Percentiles rank a stretch among this genome's conserved stretches.
These are phyloP conservation scores for Aureobasidium lini DNA, from an alignment of 2,329 filamentous ascomycete species.

Conservation along the genomic window DNA sequence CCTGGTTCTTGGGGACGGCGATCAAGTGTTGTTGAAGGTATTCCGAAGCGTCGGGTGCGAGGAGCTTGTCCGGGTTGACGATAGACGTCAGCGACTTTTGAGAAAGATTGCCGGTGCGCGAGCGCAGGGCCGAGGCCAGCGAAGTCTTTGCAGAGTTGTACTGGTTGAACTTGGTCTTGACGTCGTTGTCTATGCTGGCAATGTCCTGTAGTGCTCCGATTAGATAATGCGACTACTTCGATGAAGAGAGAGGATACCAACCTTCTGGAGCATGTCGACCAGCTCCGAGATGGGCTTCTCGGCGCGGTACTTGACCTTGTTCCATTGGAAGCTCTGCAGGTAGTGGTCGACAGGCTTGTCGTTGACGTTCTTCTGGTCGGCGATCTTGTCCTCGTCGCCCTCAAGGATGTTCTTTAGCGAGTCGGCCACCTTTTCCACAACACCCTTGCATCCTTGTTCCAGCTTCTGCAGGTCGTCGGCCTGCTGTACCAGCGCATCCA, in stretches of 20 bases:
- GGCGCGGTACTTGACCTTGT: constrained; percentile 92
- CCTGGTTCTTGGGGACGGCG: constrained; percentile 69
- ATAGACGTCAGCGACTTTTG: constrained; percentile 90
- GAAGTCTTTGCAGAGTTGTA: constrained; percentile 88
- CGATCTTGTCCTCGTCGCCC: constrained; percentile 72
- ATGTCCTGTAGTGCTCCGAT: constrained; percentile 56
- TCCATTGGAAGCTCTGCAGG: constrained; percentile 83
- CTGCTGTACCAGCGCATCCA: constrained; percentile 91
- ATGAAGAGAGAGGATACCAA: constrained; percentile 25
- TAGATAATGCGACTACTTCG: not conserved
- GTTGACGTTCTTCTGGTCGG: constrained; percentile 86
- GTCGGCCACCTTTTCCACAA: constrained; percentile 82
- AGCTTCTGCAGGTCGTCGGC: constrained; percentile 92
- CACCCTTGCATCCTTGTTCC: constrained; percentile 66
- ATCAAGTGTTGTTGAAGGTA: constrained; percentile 95
- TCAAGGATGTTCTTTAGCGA: constrained; percentile 76
- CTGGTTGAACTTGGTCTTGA: constrained; percentile 88
- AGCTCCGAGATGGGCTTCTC: constrained; percentile 86
- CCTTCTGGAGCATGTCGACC: constrained; percentile 82
- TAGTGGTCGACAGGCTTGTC: constrained; percentile 97
- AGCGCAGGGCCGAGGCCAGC: constrained; percentile 71
- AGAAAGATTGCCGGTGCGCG: constrained; percentile 87
- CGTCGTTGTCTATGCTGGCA: constrained; percentile 86
- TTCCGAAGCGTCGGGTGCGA: constrained; percentile 77
- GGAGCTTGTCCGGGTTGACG: constrained; percentile 63